phyloP scores from a whole-genome alignment of 129 eudicot genomes.

The Chrysanthemum makinoi region DNA sequence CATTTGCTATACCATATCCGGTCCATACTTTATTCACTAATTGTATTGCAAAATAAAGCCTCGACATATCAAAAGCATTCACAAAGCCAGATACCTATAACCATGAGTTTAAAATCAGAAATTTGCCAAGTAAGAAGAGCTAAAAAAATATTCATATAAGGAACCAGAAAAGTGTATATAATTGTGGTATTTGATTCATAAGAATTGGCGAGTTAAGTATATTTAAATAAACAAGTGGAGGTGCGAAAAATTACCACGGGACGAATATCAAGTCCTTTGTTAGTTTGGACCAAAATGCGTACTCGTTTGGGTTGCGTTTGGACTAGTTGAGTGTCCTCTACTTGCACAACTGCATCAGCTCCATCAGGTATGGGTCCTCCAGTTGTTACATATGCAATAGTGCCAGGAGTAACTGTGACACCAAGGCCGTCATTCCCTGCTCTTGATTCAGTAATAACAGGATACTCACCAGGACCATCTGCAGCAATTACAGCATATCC shows the following conservation, averaged over 20 bases:
- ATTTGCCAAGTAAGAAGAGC: neutral
- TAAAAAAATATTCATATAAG: neutral
- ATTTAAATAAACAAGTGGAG: neutral
- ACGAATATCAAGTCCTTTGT: constrained; percentile 76
- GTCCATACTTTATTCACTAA: no score
- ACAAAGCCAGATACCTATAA: no score
- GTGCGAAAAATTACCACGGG: constrained; percentile 67
- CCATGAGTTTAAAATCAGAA: no score
- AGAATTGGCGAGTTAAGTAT: neutral
- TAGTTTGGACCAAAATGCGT: constrained; percentile 52
- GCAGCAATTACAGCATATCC: constrained; percentile 94
- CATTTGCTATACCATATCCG: no score
- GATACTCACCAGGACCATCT: constrained; percentile 96
- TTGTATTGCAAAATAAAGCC: no score
- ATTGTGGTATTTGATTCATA: neutral
- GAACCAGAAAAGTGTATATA: neutral
- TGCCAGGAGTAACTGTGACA: constrained; percentile 77
- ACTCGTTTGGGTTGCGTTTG: constrained; percentile 55
- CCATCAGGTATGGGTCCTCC: constrained; percentile 98
- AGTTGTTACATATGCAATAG: constrained; percentile 88
- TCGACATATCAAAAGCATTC: no score
- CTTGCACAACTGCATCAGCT: constrained; percentile 95
- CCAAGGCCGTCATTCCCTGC: constrained; percentile 88
- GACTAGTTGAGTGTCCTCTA: constrained; percentile 68
- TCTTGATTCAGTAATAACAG: constrained; percentile 83